Percentiles rank a stretch among this genome's conserved stretches.
Evolutionary conservation across 306 rosid species (phyloP).

Genomic region (Quercus robur): DNA sequence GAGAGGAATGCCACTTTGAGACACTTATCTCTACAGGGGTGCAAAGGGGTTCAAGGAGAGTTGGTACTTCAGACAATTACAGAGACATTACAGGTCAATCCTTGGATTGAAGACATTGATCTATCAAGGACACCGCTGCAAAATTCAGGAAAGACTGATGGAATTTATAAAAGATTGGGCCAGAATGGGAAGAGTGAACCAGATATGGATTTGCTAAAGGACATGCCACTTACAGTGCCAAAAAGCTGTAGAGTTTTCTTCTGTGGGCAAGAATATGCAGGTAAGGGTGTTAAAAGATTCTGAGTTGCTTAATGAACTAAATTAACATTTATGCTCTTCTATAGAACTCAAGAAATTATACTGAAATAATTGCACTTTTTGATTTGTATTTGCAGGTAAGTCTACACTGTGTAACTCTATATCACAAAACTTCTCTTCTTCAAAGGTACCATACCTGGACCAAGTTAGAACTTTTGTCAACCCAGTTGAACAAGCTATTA

Average conservation of each 20-base stretch:
- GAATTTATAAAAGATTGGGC: conserved; percentile 69
- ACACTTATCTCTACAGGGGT: conserved; percentile 67
- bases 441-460: conserved; percentile 63
- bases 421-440: conserved; percentile 68
- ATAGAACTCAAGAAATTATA: not conserved
- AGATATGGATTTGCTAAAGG: conserved; percentile 72
- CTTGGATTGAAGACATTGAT: conserved; percentile 93
- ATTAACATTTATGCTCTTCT: conserved; percentile 5
- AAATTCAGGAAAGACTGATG: conserved; percentile 62
- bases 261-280: conserved; percentile 93
- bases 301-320: conserved; percentile 7
- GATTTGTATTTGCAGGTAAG: conserved; percentile 60
- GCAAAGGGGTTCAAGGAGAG: conserved; percentile 81
- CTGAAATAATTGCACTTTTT: not conserved
- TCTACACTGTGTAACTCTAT: conserved; percentile 77
- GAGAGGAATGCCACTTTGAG: conserved; percentile 86
- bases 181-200: conserved; percentile 87
- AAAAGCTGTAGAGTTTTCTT: conserved; percentile 88
- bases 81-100: conserved; percentile 84
- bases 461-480: conserved; percentile 81
- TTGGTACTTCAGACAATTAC: conserved; percentile 56
- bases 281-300: conserved; percentile 24
- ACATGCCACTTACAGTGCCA: conserved; percentile 83
- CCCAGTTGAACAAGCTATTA: conserved; percentile 84
- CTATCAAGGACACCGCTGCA: conserved; percentile 80